phyloP scores from a whole-genome alignment of 805 yeast species.

The Alloascoidea hylecoeti region DNA sequence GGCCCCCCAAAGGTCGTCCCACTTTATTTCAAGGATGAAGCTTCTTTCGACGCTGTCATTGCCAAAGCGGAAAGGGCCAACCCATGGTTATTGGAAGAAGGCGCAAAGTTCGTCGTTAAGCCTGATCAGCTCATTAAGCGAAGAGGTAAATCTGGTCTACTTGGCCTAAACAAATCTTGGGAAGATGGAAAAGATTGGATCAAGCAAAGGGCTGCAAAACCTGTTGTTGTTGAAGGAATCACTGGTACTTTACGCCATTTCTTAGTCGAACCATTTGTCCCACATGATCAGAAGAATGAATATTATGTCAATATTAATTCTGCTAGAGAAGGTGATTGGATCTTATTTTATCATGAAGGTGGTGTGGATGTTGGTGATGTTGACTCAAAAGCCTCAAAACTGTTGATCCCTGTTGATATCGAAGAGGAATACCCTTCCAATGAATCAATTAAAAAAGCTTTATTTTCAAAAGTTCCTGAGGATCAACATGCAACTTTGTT shows the following conservation, averaged over 20 bases:
- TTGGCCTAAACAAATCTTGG: conserved; percentile 29
- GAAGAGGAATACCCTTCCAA: conserved; percentile 23
- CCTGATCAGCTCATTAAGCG: conserved; percentile 32
- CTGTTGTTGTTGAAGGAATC: conserved; percentile 24
- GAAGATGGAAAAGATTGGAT: conserved; percentile 27
- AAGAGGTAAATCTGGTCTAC: conserved; percentile 28
- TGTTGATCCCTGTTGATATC: conserved; percentile 27
- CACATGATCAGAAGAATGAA: conserved; percentile 29
- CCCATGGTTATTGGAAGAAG: conserved; percentile 24
- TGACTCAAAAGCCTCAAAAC: conserved; percentile 27
- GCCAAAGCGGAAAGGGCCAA: conserved; percentile 20
- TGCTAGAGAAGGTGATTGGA: conserved; percentile 31
- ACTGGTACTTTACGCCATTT: conserved; percentile 23
- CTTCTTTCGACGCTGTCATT: conserved; percentile 18
- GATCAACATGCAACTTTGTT: conserved; percentile 23
- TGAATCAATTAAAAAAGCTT: conserved; percentile 16
- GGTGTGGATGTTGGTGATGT: conserved; percentile 34
- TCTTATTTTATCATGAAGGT: conserved; percentile 31
- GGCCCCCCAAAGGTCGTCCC: conserved; percentile 3
- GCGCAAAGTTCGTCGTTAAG: conserved; percentile 27
- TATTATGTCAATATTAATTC: conserved; percentile 33
- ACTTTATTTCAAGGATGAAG: conserved; percentile 6
- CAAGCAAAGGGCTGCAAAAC: conserved; percentile 24
- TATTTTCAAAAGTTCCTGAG: conserved; percentile 23
- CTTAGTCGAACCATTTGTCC: conserved; percentile 31